Evolutionary conservation across 306 rosid genomes (phyloP).

Genomic region (Pyrus bretschneideri): DNA sequence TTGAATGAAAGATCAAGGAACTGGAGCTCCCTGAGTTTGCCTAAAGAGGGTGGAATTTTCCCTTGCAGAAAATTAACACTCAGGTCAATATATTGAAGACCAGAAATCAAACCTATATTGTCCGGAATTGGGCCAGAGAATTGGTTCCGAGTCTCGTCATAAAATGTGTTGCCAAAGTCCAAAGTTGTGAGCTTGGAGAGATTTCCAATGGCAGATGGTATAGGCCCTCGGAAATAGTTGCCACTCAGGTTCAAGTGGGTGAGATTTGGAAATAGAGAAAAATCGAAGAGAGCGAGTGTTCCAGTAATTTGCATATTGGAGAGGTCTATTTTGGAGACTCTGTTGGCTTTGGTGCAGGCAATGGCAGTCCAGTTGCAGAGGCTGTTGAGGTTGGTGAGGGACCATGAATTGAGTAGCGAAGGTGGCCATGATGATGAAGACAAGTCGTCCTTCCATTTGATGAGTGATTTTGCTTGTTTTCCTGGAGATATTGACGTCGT

Average conservation of each 20-base stretch:
- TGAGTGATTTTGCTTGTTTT: slow-evolving; percentile 58
- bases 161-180: slow-evolving; percentile 35
- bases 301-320: slow-evolving; percentile 28
- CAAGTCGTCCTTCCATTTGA: slow-evolving; percentile 49
- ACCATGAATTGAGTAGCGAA: slow-evolving; percentile 43
- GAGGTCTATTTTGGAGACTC: slow-evolving; percentile 33
- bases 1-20: no score
- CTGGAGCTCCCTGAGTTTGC: no score
- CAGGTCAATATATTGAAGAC: slow-evolving; percentile 33
- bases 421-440: slow-evolving; percentile 20
- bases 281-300: slow-evolving; percentile 27
- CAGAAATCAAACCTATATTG: slow-evolving; percentile 27
- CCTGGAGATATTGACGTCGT: slow-evolving; percentile 27
- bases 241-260: slow-evolving; percentile 34
- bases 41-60: no score
- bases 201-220: slow-evolving; percentile 47
- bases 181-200: slow-evolving; percentile 41
- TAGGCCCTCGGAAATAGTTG: slow-evolving; percentile 35
- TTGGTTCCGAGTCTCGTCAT: neutral
- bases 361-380: slow-evolving; percentile 55
- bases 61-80: neutral
- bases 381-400: slow-evolving; percentile 31
- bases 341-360: slow-evolving; percentile 31
- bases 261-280: slow-evolving; percentile 39
- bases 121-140: neutral